Conservation (phyloP, 1,284 basidiomycete genomes). For the Papiliotrema laurentii region DNA sequence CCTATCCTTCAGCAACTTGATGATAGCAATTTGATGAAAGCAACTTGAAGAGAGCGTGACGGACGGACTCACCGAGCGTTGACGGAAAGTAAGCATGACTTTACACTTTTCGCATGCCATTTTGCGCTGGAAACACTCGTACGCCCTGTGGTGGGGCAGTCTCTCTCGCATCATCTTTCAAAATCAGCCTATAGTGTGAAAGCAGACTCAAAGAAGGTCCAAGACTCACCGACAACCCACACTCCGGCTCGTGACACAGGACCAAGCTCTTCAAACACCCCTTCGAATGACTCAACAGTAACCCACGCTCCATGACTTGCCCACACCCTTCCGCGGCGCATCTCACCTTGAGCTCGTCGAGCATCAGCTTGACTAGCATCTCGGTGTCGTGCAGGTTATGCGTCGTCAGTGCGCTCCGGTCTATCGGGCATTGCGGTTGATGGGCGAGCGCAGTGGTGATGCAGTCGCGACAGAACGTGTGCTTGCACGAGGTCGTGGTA, state of each 20-base stretch:
- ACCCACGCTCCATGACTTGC: conserved; percentile 64
- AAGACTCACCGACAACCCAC: conserved; percentile 49
- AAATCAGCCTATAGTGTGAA: conserved; percentile 28
- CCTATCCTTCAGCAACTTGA: too few relatives aligned
- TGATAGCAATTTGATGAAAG: too few relatives aligned
- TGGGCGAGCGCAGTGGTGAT: conserved; percentile 60
- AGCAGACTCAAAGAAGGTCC: conserved; percentile 7
- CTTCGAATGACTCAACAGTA: conserved; percentile 61
- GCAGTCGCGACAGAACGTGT: conserved; percentile 77
- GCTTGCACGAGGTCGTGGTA: conserved; percentile 63
- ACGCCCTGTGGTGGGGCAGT: conserved; percentile 36
- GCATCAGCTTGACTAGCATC: conserved; percentile 51
- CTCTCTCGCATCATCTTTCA: conserved; percentile 34
- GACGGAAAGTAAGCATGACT: conserved; percentile 26
- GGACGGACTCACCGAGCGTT: conserved; percentile 22
- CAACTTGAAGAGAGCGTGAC: too few relatives aligned
- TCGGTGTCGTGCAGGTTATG: conserved; percentile 20
- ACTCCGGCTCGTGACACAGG: conserved; percentile 50
- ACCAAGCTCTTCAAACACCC: conserved; percentile 61
- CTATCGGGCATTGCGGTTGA: conserved; percentile 65
- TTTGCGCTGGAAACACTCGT: conserved; percentile 39
- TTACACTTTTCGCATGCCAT: conserved; percentile 36
- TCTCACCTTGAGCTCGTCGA: conserved; percentile 73
- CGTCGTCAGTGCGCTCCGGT: conserved; percentile 59
- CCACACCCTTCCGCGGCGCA: conserved; percentile 58